Conservation (phyloP, 345 rosid genomes). For the Raphanus sativus region DNA sequence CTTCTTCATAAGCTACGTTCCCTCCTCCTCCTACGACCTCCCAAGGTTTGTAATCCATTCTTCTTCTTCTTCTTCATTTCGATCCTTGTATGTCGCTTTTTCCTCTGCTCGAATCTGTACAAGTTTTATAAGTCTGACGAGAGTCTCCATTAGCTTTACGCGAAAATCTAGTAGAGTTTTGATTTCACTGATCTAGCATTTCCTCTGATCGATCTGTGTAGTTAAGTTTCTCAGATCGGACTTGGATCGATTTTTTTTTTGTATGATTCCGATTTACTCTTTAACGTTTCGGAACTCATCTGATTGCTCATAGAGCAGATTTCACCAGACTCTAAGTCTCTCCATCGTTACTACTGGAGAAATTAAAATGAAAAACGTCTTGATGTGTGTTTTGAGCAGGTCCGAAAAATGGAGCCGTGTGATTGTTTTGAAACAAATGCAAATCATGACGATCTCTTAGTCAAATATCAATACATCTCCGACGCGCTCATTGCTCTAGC, state of each 20-base stretch:
- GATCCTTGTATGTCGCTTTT: not conserved
- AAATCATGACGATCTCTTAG: conserved; percentile 76
- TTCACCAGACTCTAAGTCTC: not conserved
- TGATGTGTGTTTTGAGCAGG: conserved; percentile 15
- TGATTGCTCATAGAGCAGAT: not conserved
- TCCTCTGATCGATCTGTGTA: conserved; percentile 7
- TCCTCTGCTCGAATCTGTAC: conserved; percentile 22
- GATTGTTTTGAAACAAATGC: conserved; percentile 75
- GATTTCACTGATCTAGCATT: conserved; percentile 11
- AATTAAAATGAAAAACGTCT: not conserved
- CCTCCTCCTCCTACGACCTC: conserved; percentile 4
- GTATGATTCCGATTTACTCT: not conserved
- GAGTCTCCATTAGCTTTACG: not conserved
- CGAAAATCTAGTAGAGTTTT: not conserved
- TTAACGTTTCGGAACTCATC: not conserved
- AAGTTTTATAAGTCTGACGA: not conserved
- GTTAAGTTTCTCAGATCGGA: conserved; percentile 26
- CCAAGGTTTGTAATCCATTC: conserved; percentile 19
- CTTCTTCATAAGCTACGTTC: conserved; percentile 11
- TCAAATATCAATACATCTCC: conserved; percentile 88
- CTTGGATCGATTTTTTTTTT: not conserved
- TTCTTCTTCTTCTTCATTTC: not conserved
- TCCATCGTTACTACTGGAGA: not conserved
- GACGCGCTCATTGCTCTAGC: conserved; percentile 86
- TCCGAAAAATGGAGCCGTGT: conserved; percentile 63